These are phyloP conservation scores for Apiospora saccharicola DNA, from an alignment of 2,329 filamentous ascomycete genomes.

Conservation along the genomic window DNA sequence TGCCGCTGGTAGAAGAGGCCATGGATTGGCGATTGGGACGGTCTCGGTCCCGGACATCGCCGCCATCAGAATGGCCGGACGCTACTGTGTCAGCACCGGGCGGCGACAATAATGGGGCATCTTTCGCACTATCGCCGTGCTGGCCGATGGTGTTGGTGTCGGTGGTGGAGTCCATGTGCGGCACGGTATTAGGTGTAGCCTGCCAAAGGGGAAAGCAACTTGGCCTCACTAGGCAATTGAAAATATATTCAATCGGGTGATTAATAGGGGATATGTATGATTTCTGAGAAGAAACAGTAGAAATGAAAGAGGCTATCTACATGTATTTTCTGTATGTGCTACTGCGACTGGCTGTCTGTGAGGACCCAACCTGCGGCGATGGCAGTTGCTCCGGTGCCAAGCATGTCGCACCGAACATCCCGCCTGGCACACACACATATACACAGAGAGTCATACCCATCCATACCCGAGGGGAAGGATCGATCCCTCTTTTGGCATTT, in stretches of 20 bases:
- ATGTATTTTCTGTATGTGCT: too few relatives aligned
- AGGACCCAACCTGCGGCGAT: not conserved
- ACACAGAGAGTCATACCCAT: not conserved
- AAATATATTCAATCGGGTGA: not conserved
- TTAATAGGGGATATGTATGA: not conserved
- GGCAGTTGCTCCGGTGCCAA: not conserved
- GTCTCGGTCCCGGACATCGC: not conserved
- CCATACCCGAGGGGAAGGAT: not conserved
- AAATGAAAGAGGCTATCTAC: not conserved
- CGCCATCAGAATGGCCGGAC: not conserved
- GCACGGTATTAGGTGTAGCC: not conserved
- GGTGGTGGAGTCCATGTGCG: slow-evolving; percentile 10
- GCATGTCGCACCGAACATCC: not conserved
- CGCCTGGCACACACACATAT: not conserved
- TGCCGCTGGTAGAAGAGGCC: not conserved
- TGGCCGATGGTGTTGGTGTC: not conserved
- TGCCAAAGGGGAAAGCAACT: not conserved
- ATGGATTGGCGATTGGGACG: not conserved
- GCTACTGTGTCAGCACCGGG: not conserved
- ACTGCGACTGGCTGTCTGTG: not conserved
- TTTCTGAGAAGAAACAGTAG: not conserved
- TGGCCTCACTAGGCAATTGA: not conserved
- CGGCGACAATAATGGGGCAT: slow-evolving; percentile 11
- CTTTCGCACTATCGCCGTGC: not conserved
- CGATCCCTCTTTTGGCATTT: not conserved